Conservation (phyloP, 2,329 filamentous ascomycete genomes). For the Mollisiaceae sp. region DNA sequence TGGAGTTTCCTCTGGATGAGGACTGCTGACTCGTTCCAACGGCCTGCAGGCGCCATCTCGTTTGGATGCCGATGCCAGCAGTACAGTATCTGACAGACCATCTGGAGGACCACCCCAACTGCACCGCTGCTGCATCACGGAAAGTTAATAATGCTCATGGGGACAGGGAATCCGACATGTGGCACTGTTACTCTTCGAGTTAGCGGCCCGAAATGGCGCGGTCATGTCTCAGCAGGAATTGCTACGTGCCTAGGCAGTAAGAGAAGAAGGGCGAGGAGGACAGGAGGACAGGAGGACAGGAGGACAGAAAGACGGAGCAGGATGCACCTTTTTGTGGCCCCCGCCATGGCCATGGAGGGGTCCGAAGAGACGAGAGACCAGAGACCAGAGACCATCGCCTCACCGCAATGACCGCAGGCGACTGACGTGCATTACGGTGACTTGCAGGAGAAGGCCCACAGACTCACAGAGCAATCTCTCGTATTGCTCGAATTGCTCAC, state of each 20-base stretch:
- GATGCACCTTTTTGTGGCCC: not conserved
- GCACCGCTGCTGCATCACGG: constrained; percentile 7
- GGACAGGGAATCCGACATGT: not conserved
- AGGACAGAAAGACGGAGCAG: not conserved
- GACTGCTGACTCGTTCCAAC: constrained; percentile 1
- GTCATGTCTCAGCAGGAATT: not conserved
- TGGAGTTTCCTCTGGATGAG: not conserved
- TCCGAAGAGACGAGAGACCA: no score
- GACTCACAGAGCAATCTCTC: no score
- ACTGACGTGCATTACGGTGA: constrained; percentile 8
- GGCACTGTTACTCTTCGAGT: not conserved
- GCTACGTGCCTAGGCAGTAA: not conserved
- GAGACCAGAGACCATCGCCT: not conserved
- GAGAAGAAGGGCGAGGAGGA: not conserved
- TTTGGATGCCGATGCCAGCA: constrained; percentile 1
- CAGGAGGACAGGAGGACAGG: not conserved
- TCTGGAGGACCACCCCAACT: not conserved
- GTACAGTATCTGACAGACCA: constrained; percentile 3
- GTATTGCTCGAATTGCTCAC: not conserved
- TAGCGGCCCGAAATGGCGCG: not conserved
- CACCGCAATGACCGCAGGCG: not conserved
- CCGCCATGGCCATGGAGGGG: not conserved
- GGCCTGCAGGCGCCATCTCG: not conserved
- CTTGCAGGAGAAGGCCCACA: not conserved
- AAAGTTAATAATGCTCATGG: constrained; percentile 2